phyloP scores from a whole-genome alignment of 805 yeast genomes.

The Candida hispaniensis region DNA sequence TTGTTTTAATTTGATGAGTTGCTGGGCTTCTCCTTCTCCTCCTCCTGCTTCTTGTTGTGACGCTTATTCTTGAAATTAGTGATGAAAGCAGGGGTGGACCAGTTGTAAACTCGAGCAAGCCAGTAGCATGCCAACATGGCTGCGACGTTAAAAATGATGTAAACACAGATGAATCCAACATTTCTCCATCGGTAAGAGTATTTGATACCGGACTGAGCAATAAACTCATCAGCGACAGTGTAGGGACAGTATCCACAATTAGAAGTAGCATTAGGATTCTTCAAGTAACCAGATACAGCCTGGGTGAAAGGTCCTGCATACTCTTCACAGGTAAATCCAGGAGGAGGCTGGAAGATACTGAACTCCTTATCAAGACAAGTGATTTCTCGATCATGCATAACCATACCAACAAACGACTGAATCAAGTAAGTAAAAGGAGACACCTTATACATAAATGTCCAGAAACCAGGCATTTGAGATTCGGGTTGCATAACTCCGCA shows the following conservation, averaged over 20 bases:
- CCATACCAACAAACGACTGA: constrained; percentile 40
- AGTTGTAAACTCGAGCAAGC: constrained; percentile 22
- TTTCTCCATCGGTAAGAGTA: constrained; percentile 53
- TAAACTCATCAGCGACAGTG: constrained; percentile 34
- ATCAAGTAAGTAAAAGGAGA: constrained; percentile 65
- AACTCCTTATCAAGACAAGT: constrained; percentile 41
- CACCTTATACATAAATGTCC: constrained; percentile 72
- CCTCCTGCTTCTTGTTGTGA: constrained; percentile 1
- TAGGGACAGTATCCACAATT: constrained; percentile 36
- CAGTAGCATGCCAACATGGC: constrained; percentile 27
- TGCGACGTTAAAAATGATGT: constrained; percentile 43
- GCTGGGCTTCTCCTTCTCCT: no score
- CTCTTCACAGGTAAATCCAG: constrained; percentile 53
- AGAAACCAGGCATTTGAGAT: constrained; percentile 59
- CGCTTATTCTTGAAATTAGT: constrained; percentile 15
- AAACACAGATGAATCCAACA: constrained; percentile 51
- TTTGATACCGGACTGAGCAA: constrained; percentile 35
- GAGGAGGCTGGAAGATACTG: constrained; percentile 42
- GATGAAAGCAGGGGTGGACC: constrained; percentile 16
- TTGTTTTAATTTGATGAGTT: no score
- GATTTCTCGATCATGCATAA: constrained; percentile 43
- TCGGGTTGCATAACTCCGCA: constrained; percentile 59
- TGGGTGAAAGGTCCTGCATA: constrained; percentile 39
- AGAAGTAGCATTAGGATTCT: constrained; percentile 38
- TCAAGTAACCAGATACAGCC: constrained; percentile 44